A percentile compares a stretch with the other conserved stretches of the same genome.
These are phyloP conservation scores for Areca catechu DNA, from an alignment of 176 grass and related monocot species.

Conservation along the genomic window DNA sequence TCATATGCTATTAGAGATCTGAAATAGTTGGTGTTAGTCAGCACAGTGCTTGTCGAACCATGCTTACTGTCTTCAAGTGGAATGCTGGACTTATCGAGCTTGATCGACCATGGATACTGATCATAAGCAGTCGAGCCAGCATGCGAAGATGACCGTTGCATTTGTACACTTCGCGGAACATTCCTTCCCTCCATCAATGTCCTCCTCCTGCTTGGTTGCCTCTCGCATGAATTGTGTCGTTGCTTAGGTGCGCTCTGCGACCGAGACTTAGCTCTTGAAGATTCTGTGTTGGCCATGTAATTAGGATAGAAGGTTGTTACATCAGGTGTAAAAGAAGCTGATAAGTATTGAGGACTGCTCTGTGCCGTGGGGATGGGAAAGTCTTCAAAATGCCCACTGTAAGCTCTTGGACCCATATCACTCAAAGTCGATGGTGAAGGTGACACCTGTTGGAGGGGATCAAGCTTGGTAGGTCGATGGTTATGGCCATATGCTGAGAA, in stretches of 20 bases:
- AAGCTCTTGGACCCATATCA: slow-evolving; percentile 19
- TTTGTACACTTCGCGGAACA: slow-evolving; percentile 23
- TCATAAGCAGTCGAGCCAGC: neutral
- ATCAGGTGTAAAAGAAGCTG: slow-evolving; percentile 3
- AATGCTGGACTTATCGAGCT: slow-evolving; percentile 49
- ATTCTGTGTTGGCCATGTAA: slow-evolving; percentile 85
- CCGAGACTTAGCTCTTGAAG: slow-evolving; percentile 60
- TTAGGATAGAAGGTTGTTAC: slow-evolving; percentile 30
- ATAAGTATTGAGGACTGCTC: slow-evolving; percentile 32
- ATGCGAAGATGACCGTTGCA: slow-evolving; percentile 42
- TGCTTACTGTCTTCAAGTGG: slow-evolving; percentile 54
- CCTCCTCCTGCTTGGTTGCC: slow-evolving; percentile 27
- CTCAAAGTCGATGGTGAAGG: slow-evolving; percentile 21
- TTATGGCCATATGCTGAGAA: neutral
- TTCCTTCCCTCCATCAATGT: slow-evolving; percentile 47
- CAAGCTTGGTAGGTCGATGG: neutral
- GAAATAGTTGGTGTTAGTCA: slow-evolving; percentile 43
- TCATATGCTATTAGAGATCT: slow-evolving; percentile 25
- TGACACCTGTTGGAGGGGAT: neutral
- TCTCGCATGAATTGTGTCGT: slow-evolving; percentile 17
- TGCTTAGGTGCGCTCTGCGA: slow-evolving; percentile 48
- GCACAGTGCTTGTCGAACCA: slow-evolving; percentile 62
- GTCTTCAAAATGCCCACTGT: slow-evolving; percentile 20
- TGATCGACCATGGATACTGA: slow-evolving; percentile 50
- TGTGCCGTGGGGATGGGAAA: slow-evolving; percentile 24